phyloP scores from a whole-genome alignment of 257 asterid species.

The Jacaranda copaia region DNA sequence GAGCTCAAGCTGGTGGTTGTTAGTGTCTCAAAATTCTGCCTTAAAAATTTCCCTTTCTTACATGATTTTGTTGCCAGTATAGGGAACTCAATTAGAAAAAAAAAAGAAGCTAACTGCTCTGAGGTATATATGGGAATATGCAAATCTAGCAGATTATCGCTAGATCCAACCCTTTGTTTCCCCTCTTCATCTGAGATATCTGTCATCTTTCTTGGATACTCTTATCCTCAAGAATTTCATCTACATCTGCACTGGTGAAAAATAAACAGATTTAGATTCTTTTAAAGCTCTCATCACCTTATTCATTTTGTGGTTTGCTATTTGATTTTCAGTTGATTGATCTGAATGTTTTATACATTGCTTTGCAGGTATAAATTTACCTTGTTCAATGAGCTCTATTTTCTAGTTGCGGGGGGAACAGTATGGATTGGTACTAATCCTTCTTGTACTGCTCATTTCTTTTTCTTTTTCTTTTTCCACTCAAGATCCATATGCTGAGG shows the following conservation, averaged over 20 bases:
- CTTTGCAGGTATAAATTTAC: conserved; percentile 95
- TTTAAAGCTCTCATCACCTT: background rate
- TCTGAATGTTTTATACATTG: conserved; percentile 9
- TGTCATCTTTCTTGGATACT: background rate
- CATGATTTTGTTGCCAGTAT: background rate
- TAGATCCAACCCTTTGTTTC: background rate
- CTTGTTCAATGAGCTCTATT: conserved; percentile 95
- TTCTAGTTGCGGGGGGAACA: conserved; percentile 98
- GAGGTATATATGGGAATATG: background rate
- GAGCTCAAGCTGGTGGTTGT: background rate
- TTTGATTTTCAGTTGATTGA: conserved; percentile 10
- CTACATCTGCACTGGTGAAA: background rate
- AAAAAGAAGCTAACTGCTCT: background rate
- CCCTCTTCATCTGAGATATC: background rate
- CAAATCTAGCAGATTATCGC: background rate
- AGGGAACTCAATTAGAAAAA: too few species aligned
- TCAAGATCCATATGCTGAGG: conserved; percentile 3
- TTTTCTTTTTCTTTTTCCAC: conserved; percentile 16
- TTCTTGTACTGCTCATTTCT: conserved; percentile 29
- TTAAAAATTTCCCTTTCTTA: background rate
- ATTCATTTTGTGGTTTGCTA: background rate
- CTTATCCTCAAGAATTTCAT: background rate
- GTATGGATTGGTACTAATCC: conserved; percentile 88
- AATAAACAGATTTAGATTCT: background rate
- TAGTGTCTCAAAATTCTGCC: conserved; percentile 11